Base-by-base conservation (phyloP, 352 stramenopile genomes). In the Saprolegnia diclina region DNA sequence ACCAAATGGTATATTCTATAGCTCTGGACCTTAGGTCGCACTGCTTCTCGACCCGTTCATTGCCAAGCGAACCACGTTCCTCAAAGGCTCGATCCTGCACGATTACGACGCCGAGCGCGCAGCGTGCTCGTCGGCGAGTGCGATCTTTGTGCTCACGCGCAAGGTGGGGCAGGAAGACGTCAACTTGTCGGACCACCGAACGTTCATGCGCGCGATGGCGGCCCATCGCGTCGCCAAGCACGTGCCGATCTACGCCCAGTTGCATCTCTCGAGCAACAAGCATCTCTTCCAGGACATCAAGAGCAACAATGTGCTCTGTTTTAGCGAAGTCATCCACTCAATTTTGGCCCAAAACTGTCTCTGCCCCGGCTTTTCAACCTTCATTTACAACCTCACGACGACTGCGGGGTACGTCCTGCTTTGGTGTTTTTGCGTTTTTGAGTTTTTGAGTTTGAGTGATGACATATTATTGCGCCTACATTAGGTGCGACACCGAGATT, bases 311-410 rank as follows among this genome's bases (percentile, higher is more conserved):
- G 81, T 84, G 32, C 66, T 92, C 5, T 94, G 86, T 59, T 90
- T 92, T 10, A 88, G 81, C 4, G 86, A 94, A 64, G 74, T 92
- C 18, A 83, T 89, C 62, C 73, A 90, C 66, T 94, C 84, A 35
- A 65, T 94, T 29, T 69, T 94, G n/a, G 86, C 77, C 1, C 86
- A 94, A 71, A 92, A 92, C 76, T 94, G 86, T 56, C 79, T 92
- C 56, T 94, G 86, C 37, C 86, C 86, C 11, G 86, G 84, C 5
- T 94, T 94, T 55, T 92, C 86, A 1, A 94, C 86, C 13, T 86
- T 94, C 69, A 91, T 94, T 46, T 94, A 94, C 73, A 92, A 90
- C 46, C 70, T 94, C 35, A 94, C 86, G 29, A 88, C 83, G 4
- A 91, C 84, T 10, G 92, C 86, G 9, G 92, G 83, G 57, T 89